Evolutionary conservation across 2,329 filamentous ascomycete species (phyloP), one percentile per base, ranked within the genome.

Genomic region (Aspergillus sp.): DNA sequence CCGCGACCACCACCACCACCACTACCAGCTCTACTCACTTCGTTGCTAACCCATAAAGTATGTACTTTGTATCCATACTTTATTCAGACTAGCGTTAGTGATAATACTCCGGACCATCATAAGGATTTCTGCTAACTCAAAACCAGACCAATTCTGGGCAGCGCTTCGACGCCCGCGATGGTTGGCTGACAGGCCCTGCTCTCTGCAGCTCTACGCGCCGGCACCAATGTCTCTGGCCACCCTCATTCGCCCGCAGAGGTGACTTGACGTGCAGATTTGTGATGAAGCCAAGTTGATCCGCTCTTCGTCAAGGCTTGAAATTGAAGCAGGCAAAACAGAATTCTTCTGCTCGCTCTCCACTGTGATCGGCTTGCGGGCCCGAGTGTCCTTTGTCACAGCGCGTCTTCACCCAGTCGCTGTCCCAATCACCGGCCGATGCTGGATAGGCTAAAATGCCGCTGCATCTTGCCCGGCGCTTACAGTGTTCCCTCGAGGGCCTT

Each of bases 391-490:
- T 28, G 33, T 39, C 30, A 43, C 34, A 28, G 35, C 45, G 29
- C 45, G 44, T 50, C 45, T 41, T 36, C 41, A 36, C 29, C 34
- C 12, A 29, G 40, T 43, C 33, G 42, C 30, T 40, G 29, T 42
- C 29, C 55, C 55, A 57, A 57, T 57, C 48, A 56, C 27, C 29
- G 7, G 28, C 29, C 29, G 9, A 19, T 26, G 7, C 30, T 6
- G 2, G 6, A 32, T 32, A 1, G 1, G 8, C 42, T 44, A 42
- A 47, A 46, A 29, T 54, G 49, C 38, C 48, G 51, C 51, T 49
- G 50, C 51, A 57, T 49, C 51, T 42, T 51, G 40, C 51, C 50
- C 47, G 63, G 64, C 64, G 64, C 63, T 64, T 64, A 65, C 29
- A 41, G 19, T 19, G 19, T 19, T 19, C 19, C 19, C 19, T 19